Base-by-base conservation (phyloP, 2,329 filamentous ascomycete species). In the Penicillium sp. region DNA sequence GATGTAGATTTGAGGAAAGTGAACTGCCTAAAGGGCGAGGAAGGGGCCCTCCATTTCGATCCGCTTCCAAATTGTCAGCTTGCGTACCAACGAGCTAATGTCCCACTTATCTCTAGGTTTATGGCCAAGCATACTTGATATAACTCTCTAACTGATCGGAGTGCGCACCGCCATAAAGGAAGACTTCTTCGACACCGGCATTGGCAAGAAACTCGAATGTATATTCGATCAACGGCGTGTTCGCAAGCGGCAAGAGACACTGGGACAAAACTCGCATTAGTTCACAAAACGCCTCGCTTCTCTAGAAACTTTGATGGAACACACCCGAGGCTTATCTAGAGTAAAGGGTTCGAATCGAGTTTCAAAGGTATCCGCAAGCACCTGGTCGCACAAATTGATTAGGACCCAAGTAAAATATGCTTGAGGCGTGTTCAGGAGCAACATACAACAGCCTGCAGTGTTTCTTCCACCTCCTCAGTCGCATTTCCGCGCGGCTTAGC, bases 181-280 rank as follows among this genome's bases (percentile, higher is more conserved):
- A 96, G 58, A 98, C 91, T 67, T 97, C 92, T 70, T 95, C 89
- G n/a, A 98, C 93, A 61, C 93, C 93, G 62, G 95, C 93, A 85
- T 94, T 94, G 67, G 93, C 93, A 0, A 99, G 88, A 72, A 97
- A 98, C 74, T 98, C 93, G 71, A 98, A 88, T 4, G 94, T 98
- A 77, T 99, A 98, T 78, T 99, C 95, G 79, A 99, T 96, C 66
- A 99, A 84, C 41, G 95, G 94, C 1, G 90, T 93, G 77, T 98
- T 98, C 63, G 92, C 95, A 63, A 99, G 85, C 11, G 94, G 93
- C 7, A 99, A 84, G 35, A 99, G 89, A 82, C 95, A 98, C 91
- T 96, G 71, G 71, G 31, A n/a, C 4, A 44, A 9, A 17, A 31
- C 17, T 13, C 21, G 44, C 7, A 30, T 62, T 23, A 64, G 55